These are phyloP conservation scores for Apiosordaria backusii DNA, from an alignment of 495 filamentous ascomycete genomes.

Conservation along the genomic window DNA sequence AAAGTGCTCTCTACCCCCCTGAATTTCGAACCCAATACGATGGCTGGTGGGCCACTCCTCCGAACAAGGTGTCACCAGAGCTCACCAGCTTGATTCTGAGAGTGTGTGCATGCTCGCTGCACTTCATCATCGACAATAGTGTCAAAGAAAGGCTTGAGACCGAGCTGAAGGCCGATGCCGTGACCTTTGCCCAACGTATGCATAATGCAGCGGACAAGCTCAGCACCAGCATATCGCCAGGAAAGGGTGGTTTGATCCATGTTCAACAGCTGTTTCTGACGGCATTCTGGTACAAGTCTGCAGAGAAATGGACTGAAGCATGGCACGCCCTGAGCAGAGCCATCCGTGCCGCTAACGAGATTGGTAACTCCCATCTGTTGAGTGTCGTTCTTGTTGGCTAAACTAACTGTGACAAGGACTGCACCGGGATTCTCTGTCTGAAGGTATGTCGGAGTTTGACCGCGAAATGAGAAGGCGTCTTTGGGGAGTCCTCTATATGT, in stretches of 20 bases:
- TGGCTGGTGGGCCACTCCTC: conserved; percentile 44
- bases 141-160: conserved; percentile 44
- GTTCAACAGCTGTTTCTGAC: conserved; percentile 53
- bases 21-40: conserved; percentile 48
- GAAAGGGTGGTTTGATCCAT: conserved; percentile 46
- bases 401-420: conserved; percentile 38
- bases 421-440: conserved; percentile 39
- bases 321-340: conserved; percentile 48
- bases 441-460: conserved; percentile 43
- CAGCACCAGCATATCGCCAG: conserved; percentile 42
- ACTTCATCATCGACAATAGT: conserved; percentile 38
- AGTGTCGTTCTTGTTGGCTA: neutral
- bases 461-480: conserved; percentile 44
- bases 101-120: conserved; percentile 49
- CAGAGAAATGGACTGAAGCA: conserved; percentile 49
- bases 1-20: conserved; percentile 41
- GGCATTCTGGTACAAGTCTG: conserved; percentile 52
- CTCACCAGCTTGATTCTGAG: conserved; percentile 52
- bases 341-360: conserved; percentile 51
- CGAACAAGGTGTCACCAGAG: conserved; percentile 36
- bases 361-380: conserved; percentile 32
- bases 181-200: conserved; percentile 41
- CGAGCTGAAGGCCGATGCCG: conserved; percentile 40
- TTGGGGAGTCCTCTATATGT: conserved; percentile 42
- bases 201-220: conserved; percentile 45